Conservation (phyloP, 1,284 basidiomycete species). For the Ustilago loliicola region DNA sequence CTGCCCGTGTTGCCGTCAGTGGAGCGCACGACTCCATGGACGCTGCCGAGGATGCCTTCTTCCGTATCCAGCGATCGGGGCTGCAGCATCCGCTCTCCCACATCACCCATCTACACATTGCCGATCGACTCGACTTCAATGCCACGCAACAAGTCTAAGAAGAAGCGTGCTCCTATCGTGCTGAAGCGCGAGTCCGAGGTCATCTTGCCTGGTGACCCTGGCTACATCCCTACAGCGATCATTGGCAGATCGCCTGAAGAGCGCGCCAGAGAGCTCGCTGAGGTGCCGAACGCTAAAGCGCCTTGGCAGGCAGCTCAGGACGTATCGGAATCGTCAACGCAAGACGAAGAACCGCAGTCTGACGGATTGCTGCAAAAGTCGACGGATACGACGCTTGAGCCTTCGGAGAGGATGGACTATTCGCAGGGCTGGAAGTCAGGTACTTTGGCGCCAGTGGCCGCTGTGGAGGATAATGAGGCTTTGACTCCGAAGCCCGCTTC, state of each 20-base stretch:
- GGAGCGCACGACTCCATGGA: slow-evolving; percentile 29
- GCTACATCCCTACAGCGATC: slow-evolving; percentile 28
- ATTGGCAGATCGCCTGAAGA: slow-evolving; percentile 25
- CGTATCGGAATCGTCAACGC: not conserved
- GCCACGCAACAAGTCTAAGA: slow-evolving; percentile 31
- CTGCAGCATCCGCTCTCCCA: slow-evolving; percentile 39
- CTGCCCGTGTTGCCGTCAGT: slow-evolving; percentile 16
- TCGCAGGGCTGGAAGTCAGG: slow-evolving; percentile 4
- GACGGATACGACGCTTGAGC: slow-evolving; percentile 17
- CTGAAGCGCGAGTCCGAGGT: slow-evolving; percentile 52
- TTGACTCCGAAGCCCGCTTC: slow-evolving; percentile 17
- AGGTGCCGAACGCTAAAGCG: not conserved
- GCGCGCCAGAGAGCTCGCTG: slow-evolving; percentile 12
- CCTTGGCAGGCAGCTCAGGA: slow-evolving; percentile 1
- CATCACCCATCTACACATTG: slow-evolving; percentile 26
- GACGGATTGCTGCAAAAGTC: not conserved
- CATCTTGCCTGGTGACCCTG: slow-evolving; percentile 35
- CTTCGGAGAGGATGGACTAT: slow-evolving; percentile 15
- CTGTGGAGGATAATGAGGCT: slow-evolving; percentile 5
- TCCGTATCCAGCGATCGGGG: slow-evolving; percentile 12
- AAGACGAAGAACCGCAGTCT: not conserved
- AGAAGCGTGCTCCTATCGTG: slow-evolving; percentile 43
- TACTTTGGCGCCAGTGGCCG: slow-evolving; percentile 6
- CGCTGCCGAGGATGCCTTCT: slow-evolving; percentile 27
- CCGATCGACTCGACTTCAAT: slow-evolving; percentile 48